These are phyloP conservation scores for Colletotrichum sidae DNA, from an alignment of 2,329 filamentous ascomycete species.

Conservation along the genomic window DNA sequence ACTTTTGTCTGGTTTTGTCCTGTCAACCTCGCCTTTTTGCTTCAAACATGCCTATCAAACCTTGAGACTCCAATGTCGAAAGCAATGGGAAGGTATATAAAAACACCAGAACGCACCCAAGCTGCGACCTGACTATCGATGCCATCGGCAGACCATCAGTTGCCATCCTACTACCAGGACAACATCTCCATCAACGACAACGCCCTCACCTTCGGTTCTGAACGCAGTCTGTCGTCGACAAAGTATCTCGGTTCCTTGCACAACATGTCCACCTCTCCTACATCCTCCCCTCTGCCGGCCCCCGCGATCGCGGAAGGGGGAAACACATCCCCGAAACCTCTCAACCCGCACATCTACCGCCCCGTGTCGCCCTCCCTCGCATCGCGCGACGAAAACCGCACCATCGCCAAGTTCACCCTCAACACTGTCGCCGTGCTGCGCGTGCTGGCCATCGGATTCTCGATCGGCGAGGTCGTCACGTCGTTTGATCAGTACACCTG, in stretches of 20 bases:
- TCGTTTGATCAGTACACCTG: neutral
- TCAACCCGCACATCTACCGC: constrained; percentile 19
- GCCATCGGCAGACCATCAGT: neutral
- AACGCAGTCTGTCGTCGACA: neutral
- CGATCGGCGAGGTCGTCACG: constrained; percentile 13
- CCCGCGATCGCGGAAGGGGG: constrained; percentile 1
- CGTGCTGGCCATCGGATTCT: constrained; percentile 6
- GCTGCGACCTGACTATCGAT: constrained; percentile 41
- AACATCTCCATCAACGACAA: constrained; percentile 21
- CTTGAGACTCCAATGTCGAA: neutral
- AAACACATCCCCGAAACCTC: constrained; percentile 3
- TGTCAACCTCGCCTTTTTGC: too few relatives aligned
- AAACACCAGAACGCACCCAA: constrained; percentile 22
- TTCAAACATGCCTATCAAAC: too few relatives aligned
- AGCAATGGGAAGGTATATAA: constrained; percentile 5
- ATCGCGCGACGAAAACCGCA: neutral
- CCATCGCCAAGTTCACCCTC: constrained; percentile 11
- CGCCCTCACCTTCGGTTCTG: neutral
- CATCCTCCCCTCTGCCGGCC: neutral
- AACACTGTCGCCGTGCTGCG: constrained; percentile 17
- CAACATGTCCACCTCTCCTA: constrained; percentile 19
- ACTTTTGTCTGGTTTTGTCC: too few relatives aligned
- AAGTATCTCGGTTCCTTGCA: constrained; percentile 28
- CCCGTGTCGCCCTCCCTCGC: constrained; percentile 5
- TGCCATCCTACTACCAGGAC: neutral